Evolutionary conservation across 768 basidiomycete genomes (phyloP), one percentile per base, ranked within the genome.

Genomic region (Russula virescens): DNA sequence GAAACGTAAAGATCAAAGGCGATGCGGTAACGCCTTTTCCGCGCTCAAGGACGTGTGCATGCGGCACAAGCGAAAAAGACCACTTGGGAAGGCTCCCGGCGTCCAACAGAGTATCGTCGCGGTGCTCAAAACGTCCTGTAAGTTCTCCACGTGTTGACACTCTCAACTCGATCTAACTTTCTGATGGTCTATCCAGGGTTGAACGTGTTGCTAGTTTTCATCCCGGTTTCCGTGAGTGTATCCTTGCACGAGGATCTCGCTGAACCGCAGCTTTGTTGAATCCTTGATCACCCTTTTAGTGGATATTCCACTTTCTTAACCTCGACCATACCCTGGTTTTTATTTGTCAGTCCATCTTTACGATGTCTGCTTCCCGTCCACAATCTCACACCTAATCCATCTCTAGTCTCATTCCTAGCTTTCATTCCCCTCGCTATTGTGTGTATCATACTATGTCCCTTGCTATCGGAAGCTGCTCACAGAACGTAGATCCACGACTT

Each of bases 341-440:
- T 63, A 78, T 91, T 63, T 86, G 91, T 91, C 69, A 69, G 89
- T 78, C 5, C 11, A 5, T 16, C 11, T 1, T 7, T 21, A 3
- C 21, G 18, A 56, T 21, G 18, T 3, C 5, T 38, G 8, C 38
- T n/a, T n/a, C 7, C 13, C 31, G n/a, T 14, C n/a, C 10, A 35
- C 18, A 10, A n/a, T n/a, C n/a, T 16, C 18, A 11, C 10, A 34
- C 49, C 45, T 51, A 25, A 38, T 46, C 13, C 26, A 13, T 55
- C 8, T 10, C 14, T 21, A 90, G 88, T 87, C 69, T 83, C 85
- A 1, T 91, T 94, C 71, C 73, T 91, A 45, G 84, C 92, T 9
- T 94, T 94, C 61, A 82, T 94, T 62, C 92, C 92, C 7, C 78
- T 94, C 6, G 91, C 91, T 43, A 90, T 91, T 75, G 88, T 87